Base-by-base conservation (phyloP, 2,329 filamentous ascomycete species). In the Huntiella abstrusa region DNA sequence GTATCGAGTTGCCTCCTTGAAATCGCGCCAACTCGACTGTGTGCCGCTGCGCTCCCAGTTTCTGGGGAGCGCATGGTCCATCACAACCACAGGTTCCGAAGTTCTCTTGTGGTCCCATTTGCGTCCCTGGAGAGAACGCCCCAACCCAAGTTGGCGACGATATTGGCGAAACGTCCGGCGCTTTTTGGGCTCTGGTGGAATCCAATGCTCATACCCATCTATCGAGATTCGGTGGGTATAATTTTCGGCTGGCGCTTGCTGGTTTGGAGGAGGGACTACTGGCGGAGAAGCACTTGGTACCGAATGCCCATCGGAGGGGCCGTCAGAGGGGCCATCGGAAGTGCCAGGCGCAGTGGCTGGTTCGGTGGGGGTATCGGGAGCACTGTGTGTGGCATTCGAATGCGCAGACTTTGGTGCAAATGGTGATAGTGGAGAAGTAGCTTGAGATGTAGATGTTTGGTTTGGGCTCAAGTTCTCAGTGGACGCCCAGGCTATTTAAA, bases 91-190 rank as follows among this genome's bases (percentile, higher is more conserved):
- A 3, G 73, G 72, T 49, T 76, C 72, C 33, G 68, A 64, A 2
- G 70, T 69, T 45, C 73, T 69, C 44, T 76, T 57, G 54, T 77
- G 71, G 53, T 77, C 73, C 71, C 72, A 76, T 59, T 68, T 68
- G 49, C 70, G 65, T 3, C 71, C 71, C 41, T 57, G 67, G 57
- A 68, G 63, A 4, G 61, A 46, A 19, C 46, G 44, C 7, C 49
- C 49, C 16, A 49, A 41, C 4, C 49, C 49, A 11, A 48, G 10
- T 3, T 43, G 46, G 15, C 49, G 49, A 22, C 46, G 46, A 15
- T 46, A 49, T 38, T 47, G 45, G 12, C 40, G 41, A 4, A 51
- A 32, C 3, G 33, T 42, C n/a, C 37, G 36, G 4, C 43, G 45
- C 12, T 45, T 34, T 10, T 34, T 36, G 2, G 45, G 46, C 5